A percentile compares a stretch with the other conserved stretches of the same genome.
These are phyloP conservation scores for Thelephora ganbajun DNA, from an alignment of 768 basidiomycete genomes.

Conservation along the genomic window DNA sequence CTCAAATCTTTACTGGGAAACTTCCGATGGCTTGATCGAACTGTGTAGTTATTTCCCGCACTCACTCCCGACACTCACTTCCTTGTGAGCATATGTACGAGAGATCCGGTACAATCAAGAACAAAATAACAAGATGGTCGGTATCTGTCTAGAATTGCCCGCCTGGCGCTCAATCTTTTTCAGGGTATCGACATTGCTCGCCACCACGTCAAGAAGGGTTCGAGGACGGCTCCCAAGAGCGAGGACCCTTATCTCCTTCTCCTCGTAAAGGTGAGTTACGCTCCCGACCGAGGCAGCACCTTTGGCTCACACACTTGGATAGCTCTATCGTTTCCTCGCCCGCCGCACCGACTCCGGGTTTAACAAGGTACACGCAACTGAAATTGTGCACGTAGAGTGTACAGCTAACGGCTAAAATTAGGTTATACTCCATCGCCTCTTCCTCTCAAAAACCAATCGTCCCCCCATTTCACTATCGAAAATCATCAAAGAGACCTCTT, in stretches of 20 bases:
- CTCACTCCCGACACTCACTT: neutral
- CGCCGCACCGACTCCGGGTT: constrained; percentile 91
- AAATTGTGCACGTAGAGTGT: constrained; percentile 2
- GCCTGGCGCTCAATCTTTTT: neutral
- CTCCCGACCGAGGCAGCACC: neutral
- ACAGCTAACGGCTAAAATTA: constrained; percentile 17
- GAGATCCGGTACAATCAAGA: neutral
- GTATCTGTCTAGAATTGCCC: constrained; percentile 23
- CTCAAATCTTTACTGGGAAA: constrained; percentile 17
- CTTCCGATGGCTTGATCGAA: constrained; percentile 32
- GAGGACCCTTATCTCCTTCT: constrained; percentile 98
- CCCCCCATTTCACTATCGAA: constrained; percentile 91
- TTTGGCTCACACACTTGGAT: constrained; percentile 5
- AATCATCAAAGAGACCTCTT: constrained; percentile 71
- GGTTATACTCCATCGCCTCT: constrained; percentile 92
- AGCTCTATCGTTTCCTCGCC: constrained; percentile 99
- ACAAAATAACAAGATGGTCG: constrained; percentile 66
- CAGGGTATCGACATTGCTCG: constrained; percentile 92
- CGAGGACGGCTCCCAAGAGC: constrained; percentile 89
- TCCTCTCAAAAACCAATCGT: constrained; percentile 95
- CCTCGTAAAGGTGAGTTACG: constrained; percentile 78
- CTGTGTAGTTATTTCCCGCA: constrained; percentile 12
- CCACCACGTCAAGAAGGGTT: constrained; percentile 99
- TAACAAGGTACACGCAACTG: constrained; percentile 58
- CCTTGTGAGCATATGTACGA: neutral